These are phyloP conservation scores for Jatropha multifida DNA, from an alignment of 441 rosid genomes.

Conservation along the genomic window DNA sequence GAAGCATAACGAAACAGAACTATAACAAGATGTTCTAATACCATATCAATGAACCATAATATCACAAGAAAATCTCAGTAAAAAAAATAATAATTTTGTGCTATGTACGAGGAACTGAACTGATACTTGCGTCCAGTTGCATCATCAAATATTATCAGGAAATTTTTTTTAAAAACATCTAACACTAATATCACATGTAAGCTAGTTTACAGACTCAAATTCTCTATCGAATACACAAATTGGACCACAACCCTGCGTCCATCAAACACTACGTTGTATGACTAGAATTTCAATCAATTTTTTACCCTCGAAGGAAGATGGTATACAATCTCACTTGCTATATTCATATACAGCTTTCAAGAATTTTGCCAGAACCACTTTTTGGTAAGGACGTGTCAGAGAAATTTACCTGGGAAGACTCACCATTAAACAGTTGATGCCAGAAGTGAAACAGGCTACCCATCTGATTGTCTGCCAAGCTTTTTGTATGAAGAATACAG, in stretches of 20 bases:
- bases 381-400: background rate
- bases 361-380: constrained; percentile 12
- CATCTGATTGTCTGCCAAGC: constrained; percentile 2
- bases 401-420: constrained; percentile 21
- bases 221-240: background rate
- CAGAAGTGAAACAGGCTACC: constrained; percentile 11
- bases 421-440: constrained; percentile 10
- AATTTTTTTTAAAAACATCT: too few species aligned
- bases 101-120: too few species aligned
- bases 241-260: background rate
- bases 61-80: too few species aligned
- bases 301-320: background rate
- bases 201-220: background rate
- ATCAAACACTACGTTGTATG: constrained; percentile 3
- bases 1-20: too few species aligned
- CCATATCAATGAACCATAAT: too few species aligned
- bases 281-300: constrained; percentile 15
- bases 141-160: too few species aligned
- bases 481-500: background rate
- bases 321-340: constrained; percentile 17
- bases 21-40: too few species aligned
- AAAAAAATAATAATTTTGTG: too few species aligned
- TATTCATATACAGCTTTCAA: constrained; percentile 16
- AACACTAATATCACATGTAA: background rate
- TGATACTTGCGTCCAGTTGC: too few species aligned